Evolutionary conservation across 305 asterid species (phyloP), one percentile per base, ranked within the genome.

Genomic region (Rubia balearica): DNA sequence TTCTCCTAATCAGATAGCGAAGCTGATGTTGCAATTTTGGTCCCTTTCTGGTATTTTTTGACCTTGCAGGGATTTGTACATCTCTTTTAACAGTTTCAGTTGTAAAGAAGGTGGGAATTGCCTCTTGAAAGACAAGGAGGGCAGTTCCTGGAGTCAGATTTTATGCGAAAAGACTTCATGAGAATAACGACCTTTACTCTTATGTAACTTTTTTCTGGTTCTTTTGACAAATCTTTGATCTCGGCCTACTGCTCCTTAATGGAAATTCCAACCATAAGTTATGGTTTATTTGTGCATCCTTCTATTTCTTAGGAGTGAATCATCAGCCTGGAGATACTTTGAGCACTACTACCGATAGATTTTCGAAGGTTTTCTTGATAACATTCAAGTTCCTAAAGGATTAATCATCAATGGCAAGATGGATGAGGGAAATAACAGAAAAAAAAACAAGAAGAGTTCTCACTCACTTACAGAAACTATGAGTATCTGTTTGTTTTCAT

Each of bases 41-140:
- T 49, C 66, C 73, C 30, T 21, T 9, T 59, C 53, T 77, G 86
- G 81, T 80, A 73, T 71, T 75, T 74, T 38, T 46, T 55, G 57
- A 80, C 75, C 75, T 75, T 72, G 19, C 69, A 43, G 71, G 78
- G 73, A 72, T 75, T 41, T 81, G 80, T 74, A 81, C 70, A 80
- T 81, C 76, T 78, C 79, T 53, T 70, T 42, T 57, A 19, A 59
- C 42, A 67, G 30, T 59, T 68, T 43, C 11, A 5, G 64, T 22
- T 36, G 76, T 73, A 65, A 40, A 59, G 42, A 72, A 40, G 51
- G 65, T 22, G 22, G 71, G 30, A 55, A 36, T 9, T 41, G 66
- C 57, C 42, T 14, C 16, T 60, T 65, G 65, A 73, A 65, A 65
- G 61, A 67, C 71, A 7, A 48, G 19, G 30, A 7, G 61, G 53